These are phyloP conservation scores for Ganoderma boninense DNA, from an alignment of 1,284 basidiomycete species.

Conservation along the genomic window DNA sequence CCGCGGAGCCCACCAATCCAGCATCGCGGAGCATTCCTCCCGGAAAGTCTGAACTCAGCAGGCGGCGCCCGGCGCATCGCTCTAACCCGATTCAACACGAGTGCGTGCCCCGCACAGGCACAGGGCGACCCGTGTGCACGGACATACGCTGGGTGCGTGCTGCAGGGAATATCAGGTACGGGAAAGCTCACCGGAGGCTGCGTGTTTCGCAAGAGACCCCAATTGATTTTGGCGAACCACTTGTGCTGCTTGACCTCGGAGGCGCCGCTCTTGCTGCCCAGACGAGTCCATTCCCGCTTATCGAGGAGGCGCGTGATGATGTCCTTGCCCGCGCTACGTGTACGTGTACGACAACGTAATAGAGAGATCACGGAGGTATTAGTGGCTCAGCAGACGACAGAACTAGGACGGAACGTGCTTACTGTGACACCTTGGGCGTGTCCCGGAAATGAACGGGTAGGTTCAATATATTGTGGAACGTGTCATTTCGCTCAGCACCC, in stretches of 20 bases:
- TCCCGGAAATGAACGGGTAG: constrained; percentile 92
- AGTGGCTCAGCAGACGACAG: constrained; percentile 26
- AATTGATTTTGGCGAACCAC: constrained; percentile 97
- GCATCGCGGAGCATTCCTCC: constrained; percentile 23
- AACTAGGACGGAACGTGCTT: constrained; percentile 48
- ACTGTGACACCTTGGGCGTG: constrained; percentile 84
- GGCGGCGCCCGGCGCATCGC: constrained; percentile 18
- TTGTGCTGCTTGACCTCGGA: constrained; percentile 99
- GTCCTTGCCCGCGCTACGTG: constrained; percentile 82
- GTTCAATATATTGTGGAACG: constrained; percentile 95
- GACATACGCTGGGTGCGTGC: constrained; percentile 14
- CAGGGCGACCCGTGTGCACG: constrained; percentile 10
- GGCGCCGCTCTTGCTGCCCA: constrained; percentile 94
- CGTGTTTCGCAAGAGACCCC: constrained; percentile 94
- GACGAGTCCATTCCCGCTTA: constrained; percentile 90
- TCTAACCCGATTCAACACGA: constrained; percentile 13
- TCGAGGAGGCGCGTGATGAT: constrained; percentile 89
- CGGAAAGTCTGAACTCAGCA: constrained; percentile 11
- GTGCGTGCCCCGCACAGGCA: constrained; percentile 11
- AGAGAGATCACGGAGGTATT: constrained; percentile 20
- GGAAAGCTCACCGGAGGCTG: constrained; percentile 84
- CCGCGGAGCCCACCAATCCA: constrained; percentile 23
- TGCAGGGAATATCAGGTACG: constrained; percentile 20
- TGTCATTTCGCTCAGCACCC: constrained; percentile 92
- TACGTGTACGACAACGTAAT: constrained; percentile 42